phyloP scores from a whole-genome alignment of 2,329 filamentous ascomycete species.

The Parastagonospora avenae region DNA sequence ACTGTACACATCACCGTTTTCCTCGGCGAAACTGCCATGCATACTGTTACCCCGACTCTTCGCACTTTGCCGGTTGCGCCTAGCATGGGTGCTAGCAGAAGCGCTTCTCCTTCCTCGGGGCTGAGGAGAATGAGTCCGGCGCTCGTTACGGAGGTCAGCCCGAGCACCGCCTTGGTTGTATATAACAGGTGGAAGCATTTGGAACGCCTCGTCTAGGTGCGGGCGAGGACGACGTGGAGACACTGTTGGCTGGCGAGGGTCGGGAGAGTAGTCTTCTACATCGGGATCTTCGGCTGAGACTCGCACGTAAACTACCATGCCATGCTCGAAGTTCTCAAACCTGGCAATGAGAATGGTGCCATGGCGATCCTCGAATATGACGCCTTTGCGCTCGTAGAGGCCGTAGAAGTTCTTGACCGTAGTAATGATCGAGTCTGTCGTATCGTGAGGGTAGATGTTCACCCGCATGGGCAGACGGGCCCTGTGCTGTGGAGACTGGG shows the following conservation, averaged over 20 bases:
- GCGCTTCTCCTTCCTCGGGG: conserved; percentile 74
- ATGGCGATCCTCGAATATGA: conserved; percentile 92
- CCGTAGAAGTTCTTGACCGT: conserved; percentile 99
- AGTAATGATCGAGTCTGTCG: conserved; percentile 95
- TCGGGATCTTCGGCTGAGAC: conserved; percentile 68
- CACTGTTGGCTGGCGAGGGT: conserved; percentile 52
- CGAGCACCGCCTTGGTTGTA: conserved; percentile 69
- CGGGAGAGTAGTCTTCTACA: conserved; percentile 53
- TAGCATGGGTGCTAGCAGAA: conserved; percentile 69
- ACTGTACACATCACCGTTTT: conserved; percentile 72
- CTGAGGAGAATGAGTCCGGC: conserved; percentile 78
- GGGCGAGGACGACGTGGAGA: conserved; percentile 59
- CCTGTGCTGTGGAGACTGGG: conserved; percentile 69
- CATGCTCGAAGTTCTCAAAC: conserved; percentile 92
- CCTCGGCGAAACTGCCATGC: conserved; percentile 65
- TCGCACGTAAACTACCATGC: conserved; percentile 92
- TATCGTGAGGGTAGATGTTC: conserved; percentile 93
- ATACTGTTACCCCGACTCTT: conserved; percentile 71
- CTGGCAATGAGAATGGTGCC: conserved; percentile 91
- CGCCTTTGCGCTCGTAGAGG: conserved; percentile 81
- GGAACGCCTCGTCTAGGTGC: conserved; percentile 67
- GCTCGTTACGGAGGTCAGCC: conserved; percentile 69
- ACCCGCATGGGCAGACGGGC: conserved; percentile 83
- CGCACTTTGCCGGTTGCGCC: conserved; percentile 66
- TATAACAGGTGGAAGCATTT: conserved; percentile 65